Percentiles rank a stretch among this genome's conserved stretches.
Evolutionary conservation across 1,284 basidiomycete species (phyloP).

Genomic region (Taiwanofungus camphoratus): DNA sequence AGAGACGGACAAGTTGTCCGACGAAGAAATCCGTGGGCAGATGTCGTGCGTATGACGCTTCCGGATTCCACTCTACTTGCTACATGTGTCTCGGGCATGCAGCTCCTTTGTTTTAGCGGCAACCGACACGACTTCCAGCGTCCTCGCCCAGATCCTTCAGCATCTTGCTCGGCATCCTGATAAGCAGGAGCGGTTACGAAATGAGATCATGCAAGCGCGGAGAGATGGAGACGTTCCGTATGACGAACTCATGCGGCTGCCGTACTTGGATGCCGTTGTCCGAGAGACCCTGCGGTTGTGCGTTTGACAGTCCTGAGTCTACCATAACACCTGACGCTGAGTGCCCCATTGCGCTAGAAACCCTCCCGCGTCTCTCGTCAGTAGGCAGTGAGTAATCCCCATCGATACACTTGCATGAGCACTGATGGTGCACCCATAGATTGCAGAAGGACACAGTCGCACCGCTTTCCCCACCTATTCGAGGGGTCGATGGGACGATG

Average conservation of each 20-base stretch:
- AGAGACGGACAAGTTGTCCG: constrained; percentile 24
- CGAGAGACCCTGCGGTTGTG: constrained; percentile 18
- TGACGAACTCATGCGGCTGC: constrained; percentile 14
- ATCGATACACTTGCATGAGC: background rate
- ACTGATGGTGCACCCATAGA: constrained; percentile 17
- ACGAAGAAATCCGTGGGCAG: constrained; percentile 22
- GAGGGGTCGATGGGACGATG: constrained; percentile 23
- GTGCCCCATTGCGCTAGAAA: constrained; percentile 3
- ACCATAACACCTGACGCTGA: background rate
- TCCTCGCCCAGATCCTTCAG: constrained; percentile 4
- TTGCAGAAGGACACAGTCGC: constrained; percentile 13
- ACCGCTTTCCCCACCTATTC: constrained; percentile 18
- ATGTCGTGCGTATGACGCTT: constrained; percentile 16
- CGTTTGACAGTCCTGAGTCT: background rate
- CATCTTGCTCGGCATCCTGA: constrained; percentile 7
- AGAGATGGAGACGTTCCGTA: constrained; percentile 11
- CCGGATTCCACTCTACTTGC: constrained; percentile 8
- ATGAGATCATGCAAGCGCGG: constrained; percentile 5
- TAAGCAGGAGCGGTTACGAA: constrained; percentile 9
- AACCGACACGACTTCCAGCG: constrained; percentile 9
- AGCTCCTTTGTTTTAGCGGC: constrained; percentile 11
- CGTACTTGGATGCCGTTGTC: constrained; percentile 17
- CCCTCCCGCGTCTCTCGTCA: constrained; percentile 12
- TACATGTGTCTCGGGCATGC: background rate
- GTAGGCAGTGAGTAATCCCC: constrained; percentile 4